A percentile compares a stretch with the other conserved stretches of the same genome.
These are phyloP conservation scores for Chimonanthus salicifolius DNA, from an alignment of 164 flowering plant genomes.

Conservation along the genomic window DNA sequence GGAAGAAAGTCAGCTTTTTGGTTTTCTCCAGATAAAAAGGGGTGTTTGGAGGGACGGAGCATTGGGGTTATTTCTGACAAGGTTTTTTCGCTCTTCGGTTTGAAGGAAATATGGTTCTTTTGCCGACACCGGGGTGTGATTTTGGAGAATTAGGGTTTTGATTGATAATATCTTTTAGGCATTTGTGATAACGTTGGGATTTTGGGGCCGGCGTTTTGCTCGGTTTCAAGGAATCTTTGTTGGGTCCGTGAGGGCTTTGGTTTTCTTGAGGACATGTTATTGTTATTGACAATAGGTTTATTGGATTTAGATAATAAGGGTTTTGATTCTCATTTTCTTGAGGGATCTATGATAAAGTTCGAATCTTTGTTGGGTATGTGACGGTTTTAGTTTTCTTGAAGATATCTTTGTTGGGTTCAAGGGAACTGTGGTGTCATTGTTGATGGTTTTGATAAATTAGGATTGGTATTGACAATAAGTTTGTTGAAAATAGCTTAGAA, in stretches of 20 bases:
- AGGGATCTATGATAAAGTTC: not conserved
- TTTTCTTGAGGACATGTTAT: not conserved
- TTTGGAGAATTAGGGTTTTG: constrained; percentile 14
- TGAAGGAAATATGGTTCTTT: constrained; percentile 12
- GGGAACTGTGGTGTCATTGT: constrained; percentile 1
- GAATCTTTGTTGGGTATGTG: not conserved
- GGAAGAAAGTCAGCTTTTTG: not conserved
- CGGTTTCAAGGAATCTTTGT: not conserved
- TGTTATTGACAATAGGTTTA: constrained; percentile 1
- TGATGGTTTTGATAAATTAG: constrained; percentile 1
- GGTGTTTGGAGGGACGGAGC: not conserved
- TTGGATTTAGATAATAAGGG: not conserved
- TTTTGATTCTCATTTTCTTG: not conserved
- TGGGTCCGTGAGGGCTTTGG: constrained; percentile 6
- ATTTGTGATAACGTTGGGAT: constrained; percentile 5
- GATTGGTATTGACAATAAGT: not conserved
- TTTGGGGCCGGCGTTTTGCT: constrained; percentile 9
- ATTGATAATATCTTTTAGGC: constrained; percentile 9
- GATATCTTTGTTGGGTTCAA: constrained; percentile 1
- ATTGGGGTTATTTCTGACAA: not conserved
- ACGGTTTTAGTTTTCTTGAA: not conserved
- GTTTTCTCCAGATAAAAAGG: not conserved
- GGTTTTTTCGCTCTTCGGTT: not conserved
- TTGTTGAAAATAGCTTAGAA: not conserved
- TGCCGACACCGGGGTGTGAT: not conserved